Percentiles rank a stretch among this genome's conserved stretches.
phyloP scores from a whole-genome alignment of 306 rosid genomes.

The Trichosanthes truncata region DNA sequence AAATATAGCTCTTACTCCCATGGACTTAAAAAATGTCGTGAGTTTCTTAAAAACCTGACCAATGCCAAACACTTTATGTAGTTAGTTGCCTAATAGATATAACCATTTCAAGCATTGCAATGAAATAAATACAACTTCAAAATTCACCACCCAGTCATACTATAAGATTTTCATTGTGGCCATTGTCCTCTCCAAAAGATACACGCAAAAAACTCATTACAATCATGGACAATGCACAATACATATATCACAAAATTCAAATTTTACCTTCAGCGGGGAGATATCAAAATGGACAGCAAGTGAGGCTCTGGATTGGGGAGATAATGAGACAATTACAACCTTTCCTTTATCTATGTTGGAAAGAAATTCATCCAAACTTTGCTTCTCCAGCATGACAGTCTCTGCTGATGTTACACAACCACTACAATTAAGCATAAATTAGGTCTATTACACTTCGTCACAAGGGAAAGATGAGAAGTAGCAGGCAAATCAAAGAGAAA shows the following conservation, averaged over 20 bases:
- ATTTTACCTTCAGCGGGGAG: conserved; percentile 63
- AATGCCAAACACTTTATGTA: neutral
- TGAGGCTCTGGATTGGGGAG: conserved; percentile 95
- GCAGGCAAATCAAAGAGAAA: neutral
- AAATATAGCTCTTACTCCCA: conserved; percentile 81
- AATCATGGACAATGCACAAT: conserved; percentile 4
- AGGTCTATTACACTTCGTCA: neutral
- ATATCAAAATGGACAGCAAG: conserved; percentile 81
- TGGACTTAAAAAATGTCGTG: conserved; percentile 66
- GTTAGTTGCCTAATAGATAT: neutral
- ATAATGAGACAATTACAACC: conserved; percentile 63
- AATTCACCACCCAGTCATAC: neutral
- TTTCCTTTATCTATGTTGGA: conserved; percentile 52
- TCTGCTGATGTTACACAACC: conserved; percentile 95
- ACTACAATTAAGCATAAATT: conserved; percentile 38
- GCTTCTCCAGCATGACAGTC: conserved; percentile 93
- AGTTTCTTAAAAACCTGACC: conserved; percentile 71
- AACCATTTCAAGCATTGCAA: neutral
- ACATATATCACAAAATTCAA: neutral
- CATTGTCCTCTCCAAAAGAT: neutral
- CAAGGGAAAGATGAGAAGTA: neutral
- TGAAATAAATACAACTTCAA: neutral
- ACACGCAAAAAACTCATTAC: neutral
- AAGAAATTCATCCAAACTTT: conserved; percentile 90
- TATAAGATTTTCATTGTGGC: neutral